A percentile compares a stretch with the other conserved stretches of the same genome.
phyloP scores from a whole-genome alignment of 352 stramenopile genomes.

The Stramenopiles sp. region DNA sequence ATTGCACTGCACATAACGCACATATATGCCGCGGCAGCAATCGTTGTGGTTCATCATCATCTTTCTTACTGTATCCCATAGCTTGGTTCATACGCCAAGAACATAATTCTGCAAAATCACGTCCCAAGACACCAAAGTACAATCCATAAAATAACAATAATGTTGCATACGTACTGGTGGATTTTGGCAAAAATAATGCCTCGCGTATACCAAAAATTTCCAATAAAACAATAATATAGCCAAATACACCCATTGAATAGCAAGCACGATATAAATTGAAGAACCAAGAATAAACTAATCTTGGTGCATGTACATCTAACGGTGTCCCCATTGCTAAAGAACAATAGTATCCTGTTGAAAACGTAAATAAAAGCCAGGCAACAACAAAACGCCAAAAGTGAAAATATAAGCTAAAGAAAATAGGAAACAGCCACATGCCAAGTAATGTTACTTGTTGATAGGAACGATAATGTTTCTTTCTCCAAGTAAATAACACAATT shows the following conservation, averaged over 20 bases:
- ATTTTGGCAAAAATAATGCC: not conserved
- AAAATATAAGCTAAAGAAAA: not conserved
- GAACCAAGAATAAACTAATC: not conserved
- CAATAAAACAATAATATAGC: not conserved
- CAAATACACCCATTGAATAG: not conserved
- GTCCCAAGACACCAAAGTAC: not conserved
- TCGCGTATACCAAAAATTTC: not conserved
- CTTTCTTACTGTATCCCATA: not conserved
- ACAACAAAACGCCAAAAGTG: slow-evolving; percentile 2
- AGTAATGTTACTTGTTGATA: not conserved
- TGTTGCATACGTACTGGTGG: not conserved
- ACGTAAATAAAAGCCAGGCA: not conserved
- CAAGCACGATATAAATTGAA: not conserved
- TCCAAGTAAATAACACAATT: not conserved
- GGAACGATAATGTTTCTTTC: not conserved
- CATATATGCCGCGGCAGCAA: not conserved
- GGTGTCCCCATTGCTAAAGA: not conserved
- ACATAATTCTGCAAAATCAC: not conserved
- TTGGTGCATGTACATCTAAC: not conserved
- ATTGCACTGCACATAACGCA: not conserved
- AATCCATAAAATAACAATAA: not conserved
- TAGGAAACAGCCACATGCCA: not conserved
- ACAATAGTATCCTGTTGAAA: not conserved
- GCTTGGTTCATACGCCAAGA: not conserved
- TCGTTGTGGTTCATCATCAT: not conserved